Evolutionary conservation across 2,329 filamentous ascomycete species (phyloP), one percentile per base, ranked within the genome.

Genomic region (Bipolaris victoriae): DNA sequence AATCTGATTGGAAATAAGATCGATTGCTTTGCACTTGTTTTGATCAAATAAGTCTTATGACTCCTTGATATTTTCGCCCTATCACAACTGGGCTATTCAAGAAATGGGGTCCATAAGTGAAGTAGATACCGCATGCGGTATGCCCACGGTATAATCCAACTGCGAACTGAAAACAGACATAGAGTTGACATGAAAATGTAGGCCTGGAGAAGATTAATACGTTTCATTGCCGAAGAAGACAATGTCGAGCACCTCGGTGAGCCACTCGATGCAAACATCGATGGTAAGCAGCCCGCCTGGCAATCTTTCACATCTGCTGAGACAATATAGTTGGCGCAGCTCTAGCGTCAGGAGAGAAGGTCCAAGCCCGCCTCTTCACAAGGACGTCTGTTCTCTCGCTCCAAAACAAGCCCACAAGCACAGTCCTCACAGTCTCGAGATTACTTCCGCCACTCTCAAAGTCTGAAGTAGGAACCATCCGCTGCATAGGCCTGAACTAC

Each of bases 401-500:
- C 5, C 36, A 49, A 9, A 18, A 37, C 3, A 9, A 46, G 16
- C 61, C 55, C 31, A 65, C 57, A 22, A 31, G 51, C 35, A 49
- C 52, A 1, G 58, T 51, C 18, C 52, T 61, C 26, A 59, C 48
- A 20, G 52, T 62, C 51, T 51, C 46, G 29, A 44, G 40, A 39
- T 54, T 66, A 10, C 64, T 80, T 16, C 68, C 73, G 1, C 79
- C 79, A 0, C 52, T 81, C 20, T 60, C 68, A 1, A 56, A 56
- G 18, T 56, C 69, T 11, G 74, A 81, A 31, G 71, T 78, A 5
- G 74, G 75, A 33, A 74, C 76, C 18, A 79, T 81, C 47, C 77
- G 79, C 35, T 82, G 79, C 63, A 67, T 82, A 45, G 80, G 80
- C 6, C 74, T 82, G 49, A 82, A 82, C 68, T 67, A 67, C 36